A percentile compares a stretch with the other conserved stretches of the same genome.
Evolutionary conservation across 129 eudicot species (phyloP).

Genomic region (Deinandra increscens): DNA sequence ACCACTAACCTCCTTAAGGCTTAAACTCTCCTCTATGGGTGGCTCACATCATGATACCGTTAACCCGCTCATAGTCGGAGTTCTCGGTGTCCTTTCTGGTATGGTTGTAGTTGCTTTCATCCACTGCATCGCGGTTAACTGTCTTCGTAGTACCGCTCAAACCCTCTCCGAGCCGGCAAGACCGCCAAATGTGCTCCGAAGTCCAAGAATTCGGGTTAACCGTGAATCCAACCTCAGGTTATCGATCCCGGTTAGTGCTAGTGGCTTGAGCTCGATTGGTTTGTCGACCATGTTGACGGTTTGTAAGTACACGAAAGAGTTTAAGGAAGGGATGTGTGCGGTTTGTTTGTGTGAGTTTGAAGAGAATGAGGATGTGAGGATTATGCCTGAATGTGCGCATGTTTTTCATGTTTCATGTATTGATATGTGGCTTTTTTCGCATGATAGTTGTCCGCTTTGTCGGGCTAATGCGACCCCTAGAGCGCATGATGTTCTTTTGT

Average conservation of each 20-base stretch:
- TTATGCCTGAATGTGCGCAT: constrained; percentile 60
- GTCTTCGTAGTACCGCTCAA: constrained; percentile 20
- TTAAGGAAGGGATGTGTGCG: constrained; percentile 44
- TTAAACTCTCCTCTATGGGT: constrained; percentile 18
- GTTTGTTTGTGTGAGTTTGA: constrained; percentile 59
- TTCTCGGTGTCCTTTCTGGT: constrained; percentile 61
- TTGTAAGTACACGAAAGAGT: constrained; percentile 39
- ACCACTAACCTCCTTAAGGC: not conserved
- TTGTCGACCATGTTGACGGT: constrained; percentile 27
- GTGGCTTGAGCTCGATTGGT: constrained; percentile 23
- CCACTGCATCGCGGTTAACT: constrained; percentile 47
- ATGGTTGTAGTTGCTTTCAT: constrained; percentile 42
- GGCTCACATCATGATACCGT: constrained; percentile 17
- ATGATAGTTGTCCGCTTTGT: constrained; percentile 59
- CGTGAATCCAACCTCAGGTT: constrained; percentile 12
- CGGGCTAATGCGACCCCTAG: constrained; percentile 42
- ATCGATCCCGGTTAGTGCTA: constrained; percentile 11
- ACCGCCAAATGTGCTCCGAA: constrained; percentile 7
- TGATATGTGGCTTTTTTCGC: constrained; percentile 59
- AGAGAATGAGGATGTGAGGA: constrained; percentile 50
- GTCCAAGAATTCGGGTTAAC: constrained; percentile 9
- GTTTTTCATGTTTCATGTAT: constrained; percentile 53
- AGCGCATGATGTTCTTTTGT: constrained; percentile 23
- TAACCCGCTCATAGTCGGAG: constrained; percentile 53
- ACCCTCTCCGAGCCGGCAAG: constrained; percentile 11